Conservation (phyloP, 208 protist genomes). For the Jaenimonas drosophilae region DNA sequence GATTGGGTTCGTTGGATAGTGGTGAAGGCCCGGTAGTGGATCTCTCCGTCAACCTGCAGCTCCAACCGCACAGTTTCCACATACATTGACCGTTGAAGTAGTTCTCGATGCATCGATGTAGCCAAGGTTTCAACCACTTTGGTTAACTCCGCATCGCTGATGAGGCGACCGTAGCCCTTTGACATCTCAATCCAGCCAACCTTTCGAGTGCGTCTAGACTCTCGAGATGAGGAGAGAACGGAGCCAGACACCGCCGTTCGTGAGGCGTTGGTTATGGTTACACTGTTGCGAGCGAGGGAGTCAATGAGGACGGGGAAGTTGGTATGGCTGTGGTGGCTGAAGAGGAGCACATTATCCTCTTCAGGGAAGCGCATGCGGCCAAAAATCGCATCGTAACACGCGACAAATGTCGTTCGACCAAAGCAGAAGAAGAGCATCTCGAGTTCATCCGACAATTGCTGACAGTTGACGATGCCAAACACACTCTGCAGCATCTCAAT, state of each 20-base stretch:
- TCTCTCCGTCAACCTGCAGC: too few species aligned
- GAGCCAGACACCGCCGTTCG: conserved; percentile 8
- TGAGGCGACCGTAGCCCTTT: conserved; percentile 46
- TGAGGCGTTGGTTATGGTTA: conserved; percentile 18
- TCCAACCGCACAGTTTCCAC: too few species aligned
- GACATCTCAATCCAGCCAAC: not conserved
- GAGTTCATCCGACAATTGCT: conserved; percentile 22
- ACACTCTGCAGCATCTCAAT: conserved; percentile 31
- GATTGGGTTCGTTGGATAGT: too few species aligned
- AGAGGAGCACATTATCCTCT: conserved; percentile 22
- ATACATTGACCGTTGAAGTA: too few species aligned
- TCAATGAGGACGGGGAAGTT: conserved; percentile 1
- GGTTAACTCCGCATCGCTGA: conserved; percentile 42
- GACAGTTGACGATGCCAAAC: conserved; percentile 49
- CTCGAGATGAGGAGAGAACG: conserved; percentile 2
- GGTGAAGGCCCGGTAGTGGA: too few species aligned
- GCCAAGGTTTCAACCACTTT: conserved; percentile 8
- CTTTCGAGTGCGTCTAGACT: too few species aligned
- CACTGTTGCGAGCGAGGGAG: conserved; percentile 20
- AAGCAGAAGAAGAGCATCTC: conserved; percentile 42
- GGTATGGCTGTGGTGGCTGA: conserved; percentile 15
- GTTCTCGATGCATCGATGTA: too few species aligned
- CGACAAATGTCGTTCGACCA: conserved; percentile 22
- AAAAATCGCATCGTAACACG: conserved; percentile 26
- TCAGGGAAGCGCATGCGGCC: conserved; percentile 38